Evolutionary conservation across 352 stramenopile species (phyloP), one percentile per base, ranked within the genome.

Genomic region (Globisporangium recalcitrans): DNA sequence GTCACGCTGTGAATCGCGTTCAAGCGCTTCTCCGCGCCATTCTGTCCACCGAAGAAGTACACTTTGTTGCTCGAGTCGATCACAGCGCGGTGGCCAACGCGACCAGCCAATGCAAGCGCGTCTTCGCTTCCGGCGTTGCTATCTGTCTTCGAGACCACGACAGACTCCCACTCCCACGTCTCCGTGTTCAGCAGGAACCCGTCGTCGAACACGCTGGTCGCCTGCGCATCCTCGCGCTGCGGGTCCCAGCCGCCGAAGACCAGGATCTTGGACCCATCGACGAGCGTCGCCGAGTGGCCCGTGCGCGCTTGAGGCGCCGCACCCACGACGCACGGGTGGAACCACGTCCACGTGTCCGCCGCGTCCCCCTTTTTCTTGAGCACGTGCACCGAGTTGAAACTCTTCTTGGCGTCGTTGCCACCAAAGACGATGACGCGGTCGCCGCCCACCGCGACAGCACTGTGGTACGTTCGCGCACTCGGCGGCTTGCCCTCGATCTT

Each of bases 201-300:
- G 59, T 97, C 91, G 53, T 85, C 71, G 52, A 97, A 98, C 24
- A 98, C 79, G 19, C 73, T 81, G 10, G 78, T 64, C 11, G 78
- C 27, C 24, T 48, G 46, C 1, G 66, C 64, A 34, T 76, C 75
- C 34, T 71, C 73, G 5, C 60, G 75, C 75, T 97, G 94, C 1
- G 91, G 91, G 65, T 98, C 92, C 94, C 94, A 98, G 29, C 94
- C 94, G 42, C 94, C 94, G 60, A 96, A 95, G 60, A 98, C 77
- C 21, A 97, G 69, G 27, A 98, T 87, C 61, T 91, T 97, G 32
- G 63, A 73, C 48, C 95, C 84, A 49, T 88, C 79, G 58, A 98
- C 61, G 36, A 97, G 74, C 27, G 88, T 93, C 27, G 94, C 89
- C 7, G 80, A 92, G 68, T 98, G 92, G 4, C 92, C 94, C 11